phyloP scores from a whole-genome alignment of 805 yeast genomes.

The Hanseniaspora jakobsenii region DNA sequence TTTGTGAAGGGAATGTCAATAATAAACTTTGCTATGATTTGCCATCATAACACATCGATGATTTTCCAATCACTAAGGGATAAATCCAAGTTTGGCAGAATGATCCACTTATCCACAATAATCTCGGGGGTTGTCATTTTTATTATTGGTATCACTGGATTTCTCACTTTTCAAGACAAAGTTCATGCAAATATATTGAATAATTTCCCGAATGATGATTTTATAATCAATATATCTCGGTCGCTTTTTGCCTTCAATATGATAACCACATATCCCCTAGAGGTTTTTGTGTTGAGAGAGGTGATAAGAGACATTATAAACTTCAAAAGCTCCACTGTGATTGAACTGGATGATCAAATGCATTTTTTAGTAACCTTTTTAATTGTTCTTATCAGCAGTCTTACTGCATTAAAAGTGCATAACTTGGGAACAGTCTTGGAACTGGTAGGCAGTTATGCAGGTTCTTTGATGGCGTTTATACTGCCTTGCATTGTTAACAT shows the following conservation, averaged over 20 bases:
- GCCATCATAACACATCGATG: constrained; percentile 88
- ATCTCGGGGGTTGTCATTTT: constrained; percentile 71
- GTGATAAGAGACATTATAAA: constrained; percentile 55
- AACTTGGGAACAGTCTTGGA: constrained; percentile 82
- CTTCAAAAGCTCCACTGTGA: constrained; percentile 23
- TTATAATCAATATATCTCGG: constrained; percentile 71
- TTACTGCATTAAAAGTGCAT: constrained; percentile 43
- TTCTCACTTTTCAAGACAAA: constrained; percentile 56
- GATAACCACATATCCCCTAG: constrained; percentile 86
- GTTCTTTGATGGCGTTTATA: constrained; percentile 83
- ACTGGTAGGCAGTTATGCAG: constrained; percentile 84
- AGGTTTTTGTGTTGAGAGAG: constrained; percentile 80
- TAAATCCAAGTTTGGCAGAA: constrained; percentile 62
- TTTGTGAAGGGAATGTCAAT: constrained; percentile 88
- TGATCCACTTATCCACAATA: constrained; percentile 75
- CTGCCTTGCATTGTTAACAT: constrained; percentile 77
- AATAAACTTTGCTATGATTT: constrained; percentile 86
- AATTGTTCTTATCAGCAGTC: constrained; percentile 55
- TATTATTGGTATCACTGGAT: constrained; percentile 69
- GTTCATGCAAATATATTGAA: constrained; percentile 83
- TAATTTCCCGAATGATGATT: constrained; percentile 68
- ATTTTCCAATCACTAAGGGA: constrained; percentile 71
- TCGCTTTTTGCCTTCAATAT: constrained; percentile 84
- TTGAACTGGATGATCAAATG: constrained; percentile 33
- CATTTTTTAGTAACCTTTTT: constrained; percentile 57